Conservation (phyloP, 2,329 filamentous ascomycete genomes). For the Madurella fahalii region DNA sequence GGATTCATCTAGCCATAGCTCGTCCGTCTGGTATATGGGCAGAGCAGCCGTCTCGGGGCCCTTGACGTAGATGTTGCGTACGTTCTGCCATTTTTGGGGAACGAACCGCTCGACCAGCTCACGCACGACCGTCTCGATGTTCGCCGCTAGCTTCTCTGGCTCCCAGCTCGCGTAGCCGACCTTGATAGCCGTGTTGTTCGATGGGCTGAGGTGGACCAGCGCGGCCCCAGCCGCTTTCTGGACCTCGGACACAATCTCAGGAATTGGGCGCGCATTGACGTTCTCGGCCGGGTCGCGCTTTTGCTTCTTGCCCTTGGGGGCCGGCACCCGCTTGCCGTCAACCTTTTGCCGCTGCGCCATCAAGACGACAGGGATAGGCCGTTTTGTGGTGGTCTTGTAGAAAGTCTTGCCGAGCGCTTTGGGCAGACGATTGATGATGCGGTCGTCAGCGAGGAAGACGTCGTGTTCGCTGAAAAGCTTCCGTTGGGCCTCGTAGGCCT, state of each 20-base stretch:
- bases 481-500: constrained; percentile 80
- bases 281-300: constrained; percentile 31
- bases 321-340: constrained; percentile 55
- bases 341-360: constrained; percentile 57
- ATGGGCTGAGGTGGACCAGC: constrained; percentile 66
- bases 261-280: constrained; percentile 50
- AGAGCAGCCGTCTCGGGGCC: constrained; percentile 81
- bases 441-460: constrained; percentile 87
- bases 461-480: constrained; percentile 85
- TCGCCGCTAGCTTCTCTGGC: constrained; percentile 72
- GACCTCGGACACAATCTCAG: constrained; percentile 74
- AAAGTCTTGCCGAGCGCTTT: constrained; percentile 85
- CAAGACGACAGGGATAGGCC: constrained; percentile 79
- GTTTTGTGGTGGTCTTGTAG: constrained; percentile 77
- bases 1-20: constrained; percentile 81
- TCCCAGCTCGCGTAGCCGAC: constrained; percentile 73
- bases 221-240: constrained; percentile 72
- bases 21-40: constrained; percentile 90
- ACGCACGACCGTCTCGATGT: constrained; percentile 68
- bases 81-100: constrained; percentile 80
- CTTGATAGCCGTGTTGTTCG: constrained; percentile 74
- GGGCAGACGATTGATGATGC: constrained; percentile 72
- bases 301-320: constrained; percentile 49
- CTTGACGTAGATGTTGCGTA: constrained; percentile 85
- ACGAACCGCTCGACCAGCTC: constrained; percentile 74